phyloP scores from a whole-genome alignment of 1,139 yeast genomes.

The Geotrichum europaeum region DNA sequence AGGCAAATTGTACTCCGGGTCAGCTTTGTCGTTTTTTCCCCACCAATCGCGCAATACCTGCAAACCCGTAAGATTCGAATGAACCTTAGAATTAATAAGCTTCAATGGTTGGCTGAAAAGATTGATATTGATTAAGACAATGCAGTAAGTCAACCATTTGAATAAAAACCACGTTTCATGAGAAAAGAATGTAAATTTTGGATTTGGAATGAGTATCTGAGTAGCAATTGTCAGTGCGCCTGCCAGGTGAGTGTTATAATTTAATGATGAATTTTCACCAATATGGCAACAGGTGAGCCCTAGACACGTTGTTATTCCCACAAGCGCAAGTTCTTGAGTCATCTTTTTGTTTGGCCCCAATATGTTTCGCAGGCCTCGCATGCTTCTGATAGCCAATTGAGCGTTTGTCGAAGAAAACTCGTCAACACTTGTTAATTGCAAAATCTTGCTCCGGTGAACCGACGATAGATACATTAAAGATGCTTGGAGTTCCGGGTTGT shows the following conservation, averaged over 20 bases:
- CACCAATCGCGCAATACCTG: conserved; percentile 15
- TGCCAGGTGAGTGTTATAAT: conserved; percentile 16
- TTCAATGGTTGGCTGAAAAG: conserved; percentile 5
- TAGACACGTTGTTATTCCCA: conserved; percentile 17
- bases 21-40: conserved; percentile 8
- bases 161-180: conserved; percentile 17
- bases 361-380: conserved; percentile 11
- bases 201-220: conserved; percentile 13
- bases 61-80: conserved; percentile 8
- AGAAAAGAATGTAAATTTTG: conserved; percentile 3
- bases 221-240: conserved; percentile 19
- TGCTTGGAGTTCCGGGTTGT: conserved; percentile 15
- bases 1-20: conserved; percentile 16
- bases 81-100: conserved; percentile 11
- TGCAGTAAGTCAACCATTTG: conserved; percentile 18
- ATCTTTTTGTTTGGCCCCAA: conserved; percentile 2
- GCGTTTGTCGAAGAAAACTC: conserved; percentile 8
- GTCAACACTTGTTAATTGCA: conserved; percentile 8
- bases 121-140: conserved; percentile 13
- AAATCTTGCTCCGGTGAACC: conserved; percentile 14
- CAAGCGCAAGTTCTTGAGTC: conserved; percentile 5
- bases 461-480: conserved; percentile 17
- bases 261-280: conserved; percentile 13
- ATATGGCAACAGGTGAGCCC: conserved; percentile 16
- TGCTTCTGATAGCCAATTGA: conserved; percentile 10